Evolutionary conservation across 352 stramenopile species (phyloP).

Genomic region (Globisporangium lucens): DNA sequence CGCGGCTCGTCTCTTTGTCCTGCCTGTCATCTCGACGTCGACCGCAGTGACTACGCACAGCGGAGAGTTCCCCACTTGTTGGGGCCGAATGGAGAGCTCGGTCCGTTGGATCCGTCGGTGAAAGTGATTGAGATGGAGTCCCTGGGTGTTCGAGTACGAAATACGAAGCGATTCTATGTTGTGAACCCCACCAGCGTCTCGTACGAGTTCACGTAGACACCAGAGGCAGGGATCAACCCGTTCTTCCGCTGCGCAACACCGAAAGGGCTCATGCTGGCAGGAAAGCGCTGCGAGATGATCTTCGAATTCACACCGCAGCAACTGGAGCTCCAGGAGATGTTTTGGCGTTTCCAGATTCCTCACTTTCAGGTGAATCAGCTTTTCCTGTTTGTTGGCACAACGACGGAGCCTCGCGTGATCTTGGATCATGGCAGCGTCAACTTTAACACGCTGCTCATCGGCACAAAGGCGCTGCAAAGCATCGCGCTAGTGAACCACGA

Average conservation of each 20-base stretch:
- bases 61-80: constrained; percentile 57
- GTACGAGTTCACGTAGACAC: constrained; percentile 93
- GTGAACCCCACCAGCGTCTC: constrained; percentile 92
- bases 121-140: constrained; percentile 92
- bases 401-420: constrained; percentile 86
- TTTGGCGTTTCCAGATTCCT: constrained; percentile 90
- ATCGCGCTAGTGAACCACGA: constrained; percentile 91
- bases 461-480: constrained; percentile 81
- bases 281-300: constrained; percentile 94
- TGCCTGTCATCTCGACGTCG: constrained; percentile 92
- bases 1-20: constrained; percentile 78
- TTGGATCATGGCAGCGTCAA: constrained; percentile 89
- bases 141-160: constrained; percentile 87
- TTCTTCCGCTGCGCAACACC: constrained; percentile 89
- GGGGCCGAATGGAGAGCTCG: constrained; percentile 82
- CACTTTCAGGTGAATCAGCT: constrained; percentile 88
- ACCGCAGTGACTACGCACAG: constrained; percentile 86
- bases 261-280: constrained; percentile 90
- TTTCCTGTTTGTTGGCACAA: constrained; percentile 91
- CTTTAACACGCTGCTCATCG: constrained; percentile 91
- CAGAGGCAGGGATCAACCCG: constrained; percentile 63
- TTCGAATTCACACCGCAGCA: constrained; percentile 95
- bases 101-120: constrained; percentile 81
- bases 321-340: constrained; percentile 87
- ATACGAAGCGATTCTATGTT: constrained; percentile 92